Evolutionary conservation across 306 rosid species (phyloP), one percentile per base, ranked within the genome.

Genomic region (Notholithocarpus densiflorus): DNA sequence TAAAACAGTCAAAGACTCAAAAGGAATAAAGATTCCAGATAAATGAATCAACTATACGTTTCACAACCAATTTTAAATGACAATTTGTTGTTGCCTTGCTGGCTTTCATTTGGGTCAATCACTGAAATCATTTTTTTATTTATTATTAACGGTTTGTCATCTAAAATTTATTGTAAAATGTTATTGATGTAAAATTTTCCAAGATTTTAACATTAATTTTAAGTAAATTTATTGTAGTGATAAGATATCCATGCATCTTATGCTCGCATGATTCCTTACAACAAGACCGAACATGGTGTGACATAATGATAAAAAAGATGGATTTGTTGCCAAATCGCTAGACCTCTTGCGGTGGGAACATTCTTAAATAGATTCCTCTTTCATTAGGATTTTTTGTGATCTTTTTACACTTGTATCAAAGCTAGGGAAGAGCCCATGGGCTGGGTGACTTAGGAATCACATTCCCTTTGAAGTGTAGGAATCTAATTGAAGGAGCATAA

Each of bases 381-480:
- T 52, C 45, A 40, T 40, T 31, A 45, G 70, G 48, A 68, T 68
- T 2, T 51, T 51, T n/a, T 77, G 37, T 34, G 27, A 70, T 69
- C 59, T 51, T 37, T 29, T 66, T 13, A 48, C 31, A 14, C 52
- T 57, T 32, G 29, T 31, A 17, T 18, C 15, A 18, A 37, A 23
- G 74, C 17, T 15, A 43, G 43, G 34, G 23, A 23, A 45, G 34
- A 14, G 9, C 56, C 71, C n/a, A 6, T 68, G 31, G 54, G 40
- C 57, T 68, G 31, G 64, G 81, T 81, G 85, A 77, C 71, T 54
- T 20, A 76, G 74, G 88, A 78, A 89, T 84, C 87, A 24, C 69
- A 84, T 89, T 84, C 90, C 74, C 72, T 74, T 17, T 40, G n/a
- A 17, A 62, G 20, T 34, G 66, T 56, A 48, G 21, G 65, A 78